Base-by-base conservation (phyloP, 2,329 filamentous ascomycete genomes). In the Hypoxylon sp. region DNA sequence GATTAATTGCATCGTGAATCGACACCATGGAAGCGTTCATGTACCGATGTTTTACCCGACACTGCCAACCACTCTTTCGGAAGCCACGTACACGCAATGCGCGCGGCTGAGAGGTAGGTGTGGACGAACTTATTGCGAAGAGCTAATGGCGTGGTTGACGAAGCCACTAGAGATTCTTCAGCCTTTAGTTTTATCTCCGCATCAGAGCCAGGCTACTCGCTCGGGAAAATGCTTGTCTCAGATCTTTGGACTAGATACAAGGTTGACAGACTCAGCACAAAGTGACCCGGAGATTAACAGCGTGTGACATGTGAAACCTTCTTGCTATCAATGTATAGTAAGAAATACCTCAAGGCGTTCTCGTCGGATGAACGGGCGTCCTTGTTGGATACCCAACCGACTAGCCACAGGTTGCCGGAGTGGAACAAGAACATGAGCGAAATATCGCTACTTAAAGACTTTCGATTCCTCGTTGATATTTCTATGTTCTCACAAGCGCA, bases 331-430 rank as follows among this genome's bases (percentile, higher is more conserved):
- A 9, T 50, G 11, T 13, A 34, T 46, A 49, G 51, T 17, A 36
- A 36, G 52, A 36, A 19, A 48, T 64, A 64, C 60, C 58, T 45
- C 57, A 25, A 68, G 57, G 57, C 52, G 58, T 36, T 34, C 46
- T 25, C n/a, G 11, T 41, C 51, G 5, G 28, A 10, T 17, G 21
- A 19, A 25, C 32, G 30, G 28, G 13, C 36, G 50, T 48, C 49
- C 34, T 53, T 38, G 28, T 64, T 9, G 6, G 25, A 41, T 41
- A 7, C 25, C 48, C 13, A 21, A 46, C n/a, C 25, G 32, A 55
- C 43, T 60, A 60, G 11, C 61, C 25, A 32, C 46, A 52, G 23
- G 14, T n/a, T 10, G n/a, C 36, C 23, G 41, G 2, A 13, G 51
- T 46, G 13, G 5, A n/a, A 23, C 55, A 46, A 38, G 19, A 56